Percentiles rank a stretch among this genome's conserved stretches.
These are phyloP conservation scores for Cyclaneusma minus DNA, from an alignment of 2,329 filamentous ascomycete species.

Conservation along the genomic window DNA sequence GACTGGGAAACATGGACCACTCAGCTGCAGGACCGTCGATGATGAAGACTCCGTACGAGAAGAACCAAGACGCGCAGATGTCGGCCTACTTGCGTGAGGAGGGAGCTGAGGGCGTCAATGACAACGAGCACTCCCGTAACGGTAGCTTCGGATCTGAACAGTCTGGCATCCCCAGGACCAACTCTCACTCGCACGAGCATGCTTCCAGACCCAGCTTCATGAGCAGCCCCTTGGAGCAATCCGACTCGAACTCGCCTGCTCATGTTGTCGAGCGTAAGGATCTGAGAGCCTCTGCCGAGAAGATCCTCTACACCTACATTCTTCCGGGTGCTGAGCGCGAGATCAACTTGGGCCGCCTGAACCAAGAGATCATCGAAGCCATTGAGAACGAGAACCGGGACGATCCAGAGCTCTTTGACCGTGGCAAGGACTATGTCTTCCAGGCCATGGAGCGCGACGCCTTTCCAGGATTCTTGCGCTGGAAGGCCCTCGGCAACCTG, in stretches of 20 bases:
- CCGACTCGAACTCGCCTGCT: conserved; percentile 68
- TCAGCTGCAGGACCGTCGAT: conserved; percentile 43
- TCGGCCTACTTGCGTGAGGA: conserved; percentile 75
- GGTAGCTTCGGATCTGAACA: conserved; percentile 18
- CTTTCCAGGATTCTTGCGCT: conserved; percentile 90
- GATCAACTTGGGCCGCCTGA: conserved; percentile 85
- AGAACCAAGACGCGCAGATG: conserved; percentile 74
- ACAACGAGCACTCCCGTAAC: conserved; percentile 38
- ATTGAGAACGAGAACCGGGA: conserved; percentile 88
- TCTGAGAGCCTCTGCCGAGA: conserved; percentile 85
- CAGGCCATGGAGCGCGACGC: conserved; percentile 99
- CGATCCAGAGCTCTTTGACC: conserved; percentile 93
- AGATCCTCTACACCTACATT: conserved; percentile 96
- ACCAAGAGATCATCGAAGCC: conserved; percentile 67
- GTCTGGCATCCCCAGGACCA: conserved; percentile 23
- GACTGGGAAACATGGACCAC: conserved; percentile 49
- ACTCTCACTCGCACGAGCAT: conserved; percentile 27
- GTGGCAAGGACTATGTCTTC: conserved; percentile 97
- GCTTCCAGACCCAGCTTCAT: conserved; percentile 35
- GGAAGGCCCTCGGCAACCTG: conserved; percentile 90
- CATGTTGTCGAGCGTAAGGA: conserved; percentile 80
- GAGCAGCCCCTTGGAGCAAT: conserved; percentile 46
- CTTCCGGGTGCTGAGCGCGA: conserved; percentile 92
- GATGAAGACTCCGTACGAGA: conserved; percentile 54
- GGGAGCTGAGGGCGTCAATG: conserved; percentile 30